Evolutionary conservation across 129 eudicot species (phyloP), one percentile per base, ranked within the genome.

Genomic region (Smallanthus sonchifolius): DNA sequence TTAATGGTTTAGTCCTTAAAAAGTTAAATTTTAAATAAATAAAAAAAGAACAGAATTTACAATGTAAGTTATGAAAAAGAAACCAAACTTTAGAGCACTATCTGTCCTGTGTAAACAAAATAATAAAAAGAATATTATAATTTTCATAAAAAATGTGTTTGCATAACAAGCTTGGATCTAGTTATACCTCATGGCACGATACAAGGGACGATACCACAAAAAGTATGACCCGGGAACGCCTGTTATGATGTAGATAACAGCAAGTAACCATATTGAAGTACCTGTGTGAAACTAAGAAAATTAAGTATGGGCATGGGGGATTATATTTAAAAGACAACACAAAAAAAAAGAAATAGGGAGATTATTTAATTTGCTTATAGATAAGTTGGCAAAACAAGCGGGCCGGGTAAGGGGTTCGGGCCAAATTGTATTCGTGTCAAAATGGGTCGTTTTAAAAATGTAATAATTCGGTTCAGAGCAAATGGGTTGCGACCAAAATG

Each of bases 171-270:
- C 11, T 42, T 3, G 39, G 6, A 9, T 38, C 7, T 7, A 51
- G 43, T 54, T 52, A 79, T 95, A 95, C 99, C 99, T 91, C 92
- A 81, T 85, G 74, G 97, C 99, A 72, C 95, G 91, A 77, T 95
- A 95, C 38, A 91, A 85, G 64, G 99, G 96, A 51, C 95, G 94
- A 76, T 95, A 95, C 99, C 99, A 95, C 60, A 85, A 68, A n/a
- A 88, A 70, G 79, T 91, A 95, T 52, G 94, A 87, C 57, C 94
- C 96, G 48, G 99, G 99, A 79, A 91, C 86, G 67, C 99, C 99
- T 44, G 85, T 66, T 74, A 91, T 76, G 73, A 85, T 32, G 83
- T 95, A 95, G 69, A 95, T 91, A 35, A 95, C 74, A 73, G 99
- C 87, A 77, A 91, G 87, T 75, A 95, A 82, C 96, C 94, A 95